A percentile compares a stretch with the other conserved stretches of the same genome.
These are phyloP conservation scores for Agastache rugosa DNA, from an alignment of 257 asterid species.

Conservation along the genomic window DNA sequence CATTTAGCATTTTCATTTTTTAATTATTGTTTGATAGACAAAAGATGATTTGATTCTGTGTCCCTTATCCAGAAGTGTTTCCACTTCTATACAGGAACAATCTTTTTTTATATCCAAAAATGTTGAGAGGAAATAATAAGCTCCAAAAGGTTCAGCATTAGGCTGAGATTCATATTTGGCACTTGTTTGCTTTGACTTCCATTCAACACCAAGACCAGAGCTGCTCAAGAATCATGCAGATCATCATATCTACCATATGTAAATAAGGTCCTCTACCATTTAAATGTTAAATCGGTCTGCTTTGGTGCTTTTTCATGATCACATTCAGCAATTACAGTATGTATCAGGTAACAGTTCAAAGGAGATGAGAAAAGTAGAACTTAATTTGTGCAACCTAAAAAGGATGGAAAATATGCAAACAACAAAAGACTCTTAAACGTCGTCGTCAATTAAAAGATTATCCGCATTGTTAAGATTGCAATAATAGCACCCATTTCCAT, in stretches of 20 bases:
- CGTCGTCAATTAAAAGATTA: conserved; percentile 17
- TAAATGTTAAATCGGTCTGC: conserved; percentile 22
- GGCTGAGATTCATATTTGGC: conserved; percentile 26
- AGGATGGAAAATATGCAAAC: conserved; percentile 21
- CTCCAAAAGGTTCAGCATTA: conserved; percentile 16
- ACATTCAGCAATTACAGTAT: conserved; percentile 12
- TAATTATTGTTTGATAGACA: conserved; percentile 17
- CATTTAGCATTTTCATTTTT: conserved; percentile 23
- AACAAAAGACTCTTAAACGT: conserved; percentile 20
- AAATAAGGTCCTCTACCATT: conserved; percentile 27
- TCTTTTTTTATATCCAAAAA: not conserved
- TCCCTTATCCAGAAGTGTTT: conserved; percentile 17
- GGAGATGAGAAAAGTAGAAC: conserved; percentile 13
- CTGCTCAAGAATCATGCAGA: conserved; percentile 28
- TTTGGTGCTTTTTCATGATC: conserved; percentile 17
- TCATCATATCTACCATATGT: conserved; percentile 14
- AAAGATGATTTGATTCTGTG: conserved; percentile 1
- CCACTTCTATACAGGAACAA: conserved; percentile 10
- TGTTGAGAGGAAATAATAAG: conserved; percentile 6
- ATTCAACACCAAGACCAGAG: conserved; percentile 20
- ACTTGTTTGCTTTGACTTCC: conserved; percentile 25
- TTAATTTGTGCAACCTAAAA: conserved; percentile 25
- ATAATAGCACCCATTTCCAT: conserved; percentile 4
- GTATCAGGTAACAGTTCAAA: conserved; percentile 11
- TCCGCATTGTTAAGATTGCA: conserved; percentile 4